Percentiles rank a stretch among this genome's conserved stretches.
Evolutionary conservation across 2,329 filamentous ascomycete genomes (phyloP).

Genomic region (Ascochyta viciae-villosae): DNA sequence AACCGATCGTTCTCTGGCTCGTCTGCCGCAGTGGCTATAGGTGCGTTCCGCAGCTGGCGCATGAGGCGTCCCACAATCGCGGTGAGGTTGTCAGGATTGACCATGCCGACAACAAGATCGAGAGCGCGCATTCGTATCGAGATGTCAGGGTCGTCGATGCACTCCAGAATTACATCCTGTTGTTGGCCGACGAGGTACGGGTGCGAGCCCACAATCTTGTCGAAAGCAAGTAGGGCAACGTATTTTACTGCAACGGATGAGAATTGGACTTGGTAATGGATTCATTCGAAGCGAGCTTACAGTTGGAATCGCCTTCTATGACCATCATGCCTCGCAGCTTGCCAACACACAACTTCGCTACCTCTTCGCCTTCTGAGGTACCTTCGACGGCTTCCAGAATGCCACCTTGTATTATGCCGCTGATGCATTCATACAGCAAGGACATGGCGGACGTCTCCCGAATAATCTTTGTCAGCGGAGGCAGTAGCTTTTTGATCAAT

Average conservation of each 20-base stretch:
- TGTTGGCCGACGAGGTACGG: conserved; percentile 88
- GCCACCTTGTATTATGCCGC: conserved; percentile 95
- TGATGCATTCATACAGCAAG: conserved; percentile 97
- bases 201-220: conserved; percentile 90
- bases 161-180: conserved; percentile 95
- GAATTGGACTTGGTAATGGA: conserved; percentile 1
- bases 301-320: conserved; percentile 89
- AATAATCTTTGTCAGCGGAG: conserved; percentile 90
- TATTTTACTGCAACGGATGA: conserved; percentile 77
- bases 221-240: conserved; percentile 92
- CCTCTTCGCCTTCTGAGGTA: conserved; percentile 83
- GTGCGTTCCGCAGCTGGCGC: conserved; percentile 76
- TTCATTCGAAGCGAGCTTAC: conserved; percentile 60
- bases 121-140: conserved; percentile 93
- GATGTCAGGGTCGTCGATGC: conserved; percentile 93
- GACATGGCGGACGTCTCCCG: conserved; percentile 97
- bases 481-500: conserved; percentile 86
- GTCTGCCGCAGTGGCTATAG: conserved; percentile 59
- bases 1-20: conserved; percentile 57
- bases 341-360: conserved; percentile 88
- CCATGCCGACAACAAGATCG: conserved; percentile 92
- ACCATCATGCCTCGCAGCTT: conserved; percentile 95
- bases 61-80: conserved; percentile 86
- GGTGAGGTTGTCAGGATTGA: conserved; percentile 83
- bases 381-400: conserved; percentile 86